These are phyloP conservation scores for Achaetomiella virescens DNA, from an alignment of 495 filamentous ascomycete genomes.

Conservation along the genomic window DNA sequence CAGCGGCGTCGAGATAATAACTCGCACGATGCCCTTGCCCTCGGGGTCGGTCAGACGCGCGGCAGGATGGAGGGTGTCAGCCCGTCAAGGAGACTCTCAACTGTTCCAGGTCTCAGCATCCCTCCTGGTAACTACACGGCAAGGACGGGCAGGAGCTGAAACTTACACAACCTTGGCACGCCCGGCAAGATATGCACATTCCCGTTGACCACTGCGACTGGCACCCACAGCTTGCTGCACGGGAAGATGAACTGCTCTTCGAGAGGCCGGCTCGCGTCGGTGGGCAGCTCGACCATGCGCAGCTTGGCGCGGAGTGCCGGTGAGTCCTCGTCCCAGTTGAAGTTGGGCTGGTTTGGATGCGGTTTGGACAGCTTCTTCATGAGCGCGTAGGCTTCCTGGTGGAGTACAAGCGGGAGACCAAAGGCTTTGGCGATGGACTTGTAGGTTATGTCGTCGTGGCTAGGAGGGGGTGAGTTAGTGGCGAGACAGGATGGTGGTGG, in stretches of 20 bases:
- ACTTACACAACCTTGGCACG: slow-evolving; percentile 67
- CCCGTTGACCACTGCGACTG: slow-evolving; percentile 76
- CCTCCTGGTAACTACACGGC: too few species aligned
- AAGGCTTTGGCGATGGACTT: slow-evolving; percentile 89
- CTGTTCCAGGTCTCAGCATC: slow-evolving; percentile 13
- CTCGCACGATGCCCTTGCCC: slow-evolving; percentile 67
- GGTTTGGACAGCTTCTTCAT: slow-evolving; percentile 78
- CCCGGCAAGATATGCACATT: slow-evolving; percentile 93
- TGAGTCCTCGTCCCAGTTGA: slow-evolving; percentile 79
- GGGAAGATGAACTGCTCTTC: slow-evolving; percentile 70
- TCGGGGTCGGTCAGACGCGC: slow-evolving; percentile 68
- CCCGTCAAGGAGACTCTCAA: slow-evolving; percentile 68
- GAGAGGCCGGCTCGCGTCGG: slow-evolving; percentile 54
- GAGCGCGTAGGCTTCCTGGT: slow-evolving; percentile 64
- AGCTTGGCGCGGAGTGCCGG: slow-evolving; percentile 71
- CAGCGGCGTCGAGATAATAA: slow-evolving; percentile 80
- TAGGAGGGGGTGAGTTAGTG: slow-evolving; percentile 25
- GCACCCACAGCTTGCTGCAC: slow-evolving; percentile 82
- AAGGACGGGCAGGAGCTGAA: background rate
- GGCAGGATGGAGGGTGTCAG: slow-evolving; percentile 64
- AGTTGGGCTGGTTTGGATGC: slow-evolving; percentile 63
- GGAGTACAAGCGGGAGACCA: slow-evolving; percentile 63
- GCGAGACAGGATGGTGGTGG: background rate
- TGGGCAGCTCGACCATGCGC: slow-evolving; percentile 83
- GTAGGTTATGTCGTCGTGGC: slow-evolving; percentile 98